Evolutionary conservation across 352 stramenopile species (phyloP), one percentile per base, ranked within the genome.

Genomic region (Phytopythium kandeliae): DNA sequence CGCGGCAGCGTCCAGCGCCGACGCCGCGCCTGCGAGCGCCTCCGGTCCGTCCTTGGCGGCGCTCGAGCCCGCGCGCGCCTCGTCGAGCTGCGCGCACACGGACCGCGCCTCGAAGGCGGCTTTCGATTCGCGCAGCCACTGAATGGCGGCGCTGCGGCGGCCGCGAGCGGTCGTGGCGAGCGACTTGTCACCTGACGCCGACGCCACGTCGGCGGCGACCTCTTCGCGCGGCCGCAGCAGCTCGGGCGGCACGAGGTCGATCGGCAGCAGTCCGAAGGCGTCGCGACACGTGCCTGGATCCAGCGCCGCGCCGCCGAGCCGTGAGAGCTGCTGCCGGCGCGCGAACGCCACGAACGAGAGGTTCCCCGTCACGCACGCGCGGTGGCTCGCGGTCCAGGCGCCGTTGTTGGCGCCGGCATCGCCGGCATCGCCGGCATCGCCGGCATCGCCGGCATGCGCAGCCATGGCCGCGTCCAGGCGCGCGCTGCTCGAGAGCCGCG

Each of bases 281-380:
- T 86, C 74, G 15, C 74, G 69, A n/a, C 55, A 58, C 41, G 81
- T 55, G 17, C 54, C 42, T 36, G 63, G 57, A 24, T 65, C 69
- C 22, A 74, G 55, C 10, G 51, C 25, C 17, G 9, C 15, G 21
- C 38, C 17, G 12, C 21, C 28, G 26, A 11, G 45, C n/a, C 31
- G 45, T 4, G 48, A 38, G 25, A 71, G 63, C 42, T 74, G 63
- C 42, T 74, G 67, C 35, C 73, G 61, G 28, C 77, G 63, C 22
- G 73, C 59, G 44, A 86, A 86, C 12, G 65, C 43, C 16, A 86
- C 57, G 54, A 86, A 86, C 26, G 60, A 65, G 24, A 85, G 48
- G 59, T 85, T 86, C 26, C 70, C 71, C 0, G 70, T 78, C 16
- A 78, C 75, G 48, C 75, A 86, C 6, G 72, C 70, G 55, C 70